phyloP scores from a whole-genome alignment of 495 filamentous ascomycete species.

The Penicillium cosmopolitanum region DNA sequence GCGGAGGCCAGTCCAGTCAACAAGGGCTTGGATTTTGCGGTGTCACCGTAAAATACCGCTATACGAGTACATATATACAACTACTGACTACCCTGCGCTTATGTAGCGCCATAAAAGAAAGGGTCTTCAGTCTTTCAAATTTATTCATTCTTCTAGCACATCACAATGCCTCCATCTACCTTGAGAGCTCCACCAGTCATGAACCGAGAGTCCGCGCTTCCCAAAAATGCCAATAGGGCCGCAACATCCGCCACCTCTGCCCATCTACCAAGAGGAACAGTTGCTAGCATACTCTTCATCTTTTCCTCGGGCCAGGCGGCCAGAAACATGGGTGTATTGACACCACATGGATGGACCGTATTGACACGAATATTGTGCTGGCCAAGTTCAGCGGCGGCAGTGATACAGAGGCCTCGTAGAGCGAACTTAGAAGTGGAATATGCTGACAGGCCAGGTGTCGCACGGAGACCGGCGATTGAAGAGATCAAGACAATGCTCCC shows the following conservation, averaged over 20 bases:
- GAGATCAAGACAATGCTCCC: conserved; percentile 26
- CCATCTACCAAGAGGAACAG: conserved; percentile 27
- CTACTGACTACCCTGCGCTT: too few relatives aligned
- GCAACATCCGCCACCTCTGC: conserved; percentile 28
- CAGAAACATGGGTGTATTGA: conserved; percentile 23
- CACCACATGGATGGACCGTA: conserved; percentile 25
- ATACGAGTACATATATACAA: too few relatives aligned
- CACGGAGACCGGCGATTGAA: conserved; percentile 28
- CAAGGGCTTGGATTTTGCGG: too few relatives aligned
- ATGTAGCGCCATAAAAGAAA: not conserved
- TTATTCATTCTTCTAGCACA: not conserved
- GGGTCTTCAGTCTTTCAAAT: not conserved
- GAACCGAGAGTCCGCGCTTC: conserved; percentile 20
- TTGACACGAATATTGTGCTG: conserved; percentile 27
- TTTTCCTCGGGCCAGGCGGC: conserved; percentile 21
- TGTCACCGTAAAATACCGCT: too few relatives aligned
- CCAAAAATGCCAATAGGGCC: conserved; percentile 22
- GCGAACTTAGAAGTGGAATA: conserved; percentile 27
- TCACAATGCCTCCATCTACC: conserved; percentile 23
- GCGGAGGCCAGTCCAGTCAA: too few relatives aligned
- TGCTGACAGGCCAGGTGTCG: conserved; percentile 22
- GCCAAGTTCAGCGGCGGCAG: conserved; percentile 23
- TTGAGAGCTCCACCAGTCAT: conserved; percentile 22
- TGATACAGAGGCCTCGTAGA: conserved; percentile 23
- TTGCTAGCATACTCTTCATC: conserved; percentile 23